These are phyloP conservation scores for Scheffersomyces cryptocercus DNA, from an alignment of 1,139 yeast genomes.

Conservation along the genomic window DNA sequence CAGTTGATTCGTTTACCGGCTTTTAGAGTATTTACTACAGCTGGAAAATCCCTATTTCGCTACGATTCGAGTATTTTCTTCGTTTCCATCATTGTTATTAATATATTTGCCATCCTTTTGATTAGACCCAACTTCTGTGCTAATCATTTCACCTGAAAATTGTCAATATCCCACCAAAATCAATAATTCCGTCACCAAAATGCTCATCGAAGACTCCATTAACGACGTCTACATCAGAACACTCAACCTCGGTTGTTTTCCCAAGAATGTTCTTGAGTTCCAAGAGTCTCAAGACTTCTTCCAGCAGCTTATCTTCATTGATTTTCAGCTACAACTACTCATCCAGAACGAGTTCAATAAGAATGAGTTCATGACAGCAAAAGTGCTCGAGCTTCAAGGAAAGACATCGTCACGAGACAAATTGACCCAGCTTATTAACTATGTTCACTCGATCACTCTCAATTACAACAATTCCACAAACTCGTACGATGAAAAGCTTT, in stretches of 20 bases:
- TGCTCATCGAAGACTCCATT: conserved; percentile 25
- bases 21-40: too few species aligned
- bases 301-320: conserved; percentile 40
- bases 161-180: background rate
- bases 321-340: conserved; percentile 39
- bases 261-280: conserved; percentile 32
- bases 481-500: conserved; percentile 33
- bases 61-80: too few species aligned
- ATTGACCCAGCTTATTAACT: conserved; percentile 29
- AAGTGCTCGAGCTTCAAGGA: conserved; percentile 16
- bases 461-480: conserved; percentile 28
- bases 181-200: conserved; percentile 4
- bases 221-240: conserved; percentile 26
- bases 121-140: too few species aligned
- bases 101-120: too few species aligned
- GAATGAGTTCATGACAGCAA: conserved; percentile 25
- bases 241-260: conserved; percentile 42
- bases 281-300: conserved; percentile 39
- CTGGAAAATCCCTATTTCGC: too few species aligned
- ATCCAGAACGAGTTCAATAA: conserved; percentile 35
- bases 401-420: conserved; percentile 22
- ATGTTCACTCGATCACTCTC: conserved; percentile 29
- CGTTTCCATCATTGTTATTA: too few species aligned
- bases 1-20: too few species aligned
- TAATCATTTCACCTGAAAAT: too few species aligned